phyloP scores from a whole-genome alignment of 78 protist species.

The Dictyostelium citrinum region DNA sequence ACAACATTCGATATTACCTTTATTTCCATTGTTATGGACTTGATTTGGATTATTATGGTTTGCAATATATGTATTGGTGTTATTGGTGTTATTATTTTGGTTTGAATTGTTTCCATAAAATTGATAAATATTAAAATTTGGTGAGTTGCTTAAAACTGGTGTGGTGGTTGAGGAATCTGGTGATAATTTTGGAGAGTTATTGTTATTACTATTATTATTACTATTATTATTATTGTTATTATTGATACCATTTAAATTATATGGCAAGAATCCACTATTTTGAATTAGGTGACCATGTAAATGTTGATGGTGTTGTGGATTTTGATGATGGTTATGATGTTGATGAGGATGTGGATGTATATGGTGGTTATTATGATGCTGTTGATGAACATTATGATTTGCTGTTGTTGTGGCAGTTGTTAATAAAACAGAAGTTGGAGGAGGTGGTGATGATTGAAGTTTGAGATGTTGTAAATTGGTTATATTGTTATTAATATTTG shows the following conservation, averaged over 20 bases:
- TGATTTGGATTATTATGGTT: neutral
- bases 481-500: neutral
- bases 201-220: neutral
- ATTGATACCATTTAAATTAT: neutral
- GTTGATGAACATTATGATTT: neutral
- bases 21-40: neutral
- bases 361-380: neutral
- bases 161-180: constrained; percentile 50
- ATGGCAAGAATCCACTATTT: constrained; percentile 10
- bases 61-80: neutral
- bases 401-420: neutral
- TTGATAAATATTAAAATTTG: constrained; percentile 24
- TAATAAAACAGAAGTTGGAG: neutral
- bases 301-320: neutral
- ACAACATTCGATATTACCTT: constrained; percentile 4
- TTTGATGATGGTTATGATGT: neutral
- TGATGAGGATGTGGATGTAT: neutral
- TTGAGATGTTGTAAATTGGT: neutral
- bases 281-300: neutral
- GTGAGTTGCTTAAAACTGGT: constrained; percentile 38
- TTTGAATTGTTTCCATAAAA: neutral
- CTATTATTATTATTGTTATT: neutral
- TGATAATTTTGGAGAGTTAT: constrained; percentile 28
- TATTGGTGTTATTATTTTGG: neutral
- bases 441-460: neutral